Conservation (phyloP, 2,329 filamentous ascomycete genomes). For the Colletotrichum kahawae region DNA sequence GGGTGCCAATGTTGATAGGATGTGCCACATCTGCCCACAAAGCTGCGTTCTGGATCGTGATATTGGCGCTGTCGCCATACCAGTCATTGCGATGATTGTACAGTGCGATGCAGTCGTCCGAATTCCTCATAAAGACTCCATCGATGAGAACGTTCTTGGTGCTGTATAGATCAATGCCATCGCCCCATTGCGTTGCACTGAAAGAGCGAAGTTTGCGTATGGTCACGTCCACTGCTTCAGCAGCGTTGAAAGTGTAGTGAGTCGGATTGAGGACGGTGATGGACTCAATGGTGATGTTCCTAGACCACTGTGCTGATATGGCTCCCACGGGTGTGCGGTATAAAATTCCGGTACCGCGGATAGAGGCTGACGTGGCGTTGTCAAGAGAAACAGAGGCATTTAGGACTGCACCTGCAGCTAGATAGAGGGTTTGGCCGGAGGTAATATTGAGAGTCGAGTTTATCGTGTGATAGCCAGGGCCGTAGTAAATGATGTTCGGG, state of each 20-base stretch:
- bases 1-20: constrained; percentile 38
- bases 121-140: constrained; percentile 36
- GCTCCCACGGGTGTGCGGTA: constrained; percentile 6
- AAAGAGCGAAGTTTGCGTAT: constrained; percentile 21
- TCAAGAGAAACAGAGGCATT: neutral
- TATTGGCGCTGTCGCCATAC: constrained; percentile 33
- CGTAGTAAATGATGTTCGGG: constrained; percentile 25
- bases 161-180: constrained; percentile 29
- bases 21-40: constrained; percentile 36
- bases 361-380: constrained; percentile 15
- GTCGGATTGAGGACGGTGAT: constrained; percentile 18
- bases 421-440: neutral
- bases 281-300: constrained; percentile 22
- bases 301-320: constrained; percentile 18
- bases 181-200: constrained; percentile 23
- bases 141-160: constrained; percentile 28
- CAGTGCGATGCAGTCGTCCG: constrained; percentile 37
- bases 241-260: constrained; percentile 15
- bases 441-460: constrained; percentile 17
- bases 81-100: constrained; percentile 34
- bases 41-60: constrained; percentile 32
- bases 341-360: constrained; percentile 26
- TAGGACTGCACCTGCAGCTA: neutral
- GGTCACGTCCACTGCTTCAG: constrained; percentile 13
- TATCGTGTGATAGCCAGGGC: constrained; percentile 24